Percentiles rank a stretch among this genome's conserved stretches.
phyloP scores from a whole-genome alignment of 768 basidiomycete species.

The Saitozyma podzolica region DNA sequence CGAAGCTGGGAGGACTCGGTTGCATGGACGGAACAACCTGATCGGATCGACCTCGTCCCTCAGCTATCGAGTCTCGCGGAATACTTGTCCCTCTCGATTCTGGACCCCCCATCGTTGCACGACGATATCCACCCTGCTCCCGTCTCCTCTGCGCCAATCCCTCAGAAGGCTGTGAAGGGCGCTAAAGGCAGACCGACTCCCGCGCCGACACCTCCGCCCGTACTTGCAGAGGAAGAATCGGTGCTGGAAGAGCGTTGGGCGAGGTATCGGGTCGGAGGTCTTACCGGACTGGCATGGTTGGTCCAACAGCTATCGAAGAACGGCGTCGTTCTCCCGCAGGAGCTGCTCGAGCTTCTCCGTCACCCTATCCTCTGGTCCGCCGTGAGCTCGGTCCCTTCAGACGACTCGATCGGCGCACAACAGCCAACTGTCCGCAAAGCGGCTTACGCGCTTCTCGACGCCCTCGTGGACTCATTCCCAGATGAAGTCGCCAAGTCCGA shows the following conservation, averaged over 20 bases:
- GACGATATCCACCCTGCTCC: conserved; percentile 51
- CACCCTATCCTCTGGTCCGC: conserved; percentile 57
- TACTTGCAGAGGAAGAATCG: conserved; percentile 16
- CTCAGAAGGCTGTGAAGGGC: conserved; percentile 10
- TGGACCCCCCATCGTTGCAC: conserved; percentile 47
- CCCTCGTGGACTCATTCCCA: conserved; percentile 57
- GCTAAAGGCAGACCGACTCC: conserved; percentile 24
- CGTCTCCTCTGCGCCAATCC: conserved; percentile 19
- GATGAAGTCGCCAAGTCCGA: conserved; percentile 52
- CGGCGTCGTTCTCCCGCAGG: conserved; percentile 6
- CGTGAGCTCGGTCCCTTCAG: conserved; percentile 63
- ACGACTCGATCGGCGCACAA: conserved; percentile 58
- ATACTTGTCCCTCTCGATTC: conserved; percentile 46
- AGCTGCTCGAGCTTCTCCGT: conserved; percentile 25
- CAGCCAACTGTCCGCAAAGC: conserved; percentile 74
- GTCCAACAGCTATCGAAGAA: conserved; percentile 27
- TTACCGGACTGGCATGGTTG: conserved; percentile 45
- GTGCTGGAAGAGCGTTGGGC: conserved; percentile 17
- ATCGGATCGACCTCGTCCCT: conserved; percentile 31
- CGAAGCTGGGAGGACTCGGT: conserved; percentile 38
- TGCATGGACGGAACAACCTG: conserved; percentile 11
- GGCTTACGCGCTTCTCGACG: conserved; percentile 64
- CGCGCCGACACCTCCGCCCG: conserved; percentile 2
- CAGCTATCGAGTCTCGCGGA: conserved; percentile 40
- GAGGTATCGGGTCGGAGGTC: conserved; percentile 35